Conservation (phyloP, 257 asterid genomes). For the Henckelia pumila region DNA sequence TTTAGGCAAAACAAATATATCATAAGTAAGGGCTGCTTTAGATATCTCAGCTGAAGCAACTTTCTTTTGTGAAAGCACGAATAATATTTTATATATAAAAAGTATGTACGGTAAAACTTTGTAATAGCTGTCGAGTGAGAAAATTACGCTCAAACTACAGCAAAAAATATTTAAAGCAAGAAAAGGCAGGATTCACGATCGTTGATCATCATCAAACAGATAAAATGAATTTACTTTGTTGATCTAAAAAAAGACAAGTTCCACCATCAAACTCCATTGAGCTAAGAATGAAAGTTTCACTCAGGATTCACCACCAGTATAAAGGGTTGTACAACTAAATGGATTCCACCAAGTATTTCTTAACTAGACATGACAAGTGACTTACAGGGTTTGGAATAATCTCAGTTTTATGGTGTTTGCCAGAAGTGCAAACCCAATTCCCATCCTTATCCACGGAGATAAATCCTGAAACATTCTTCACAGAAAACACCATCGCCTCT, state of each 20-base stretch:
- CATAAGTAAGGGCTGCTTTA: neutral
- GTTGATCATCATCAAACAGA: too few relatives aligned
- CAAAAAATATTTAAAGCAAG: neutral
- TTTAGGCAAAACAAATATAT: neutral
- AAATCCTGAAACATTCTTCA: conserved; percentile 59
- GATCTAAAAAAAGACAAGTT: too few relatives aligned
- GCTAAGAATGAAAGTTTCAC: neutral
- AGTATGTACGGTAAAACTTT: neutral
- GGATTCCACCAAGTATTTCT: neutral
- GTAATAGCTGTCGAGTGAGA: neutral
- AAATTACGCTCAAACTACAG: neutral
- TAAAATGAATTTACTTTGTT: neutral
- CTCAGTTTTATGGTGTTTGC: conserved; percentile 44
- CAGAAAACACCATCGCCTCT: conserved; percentile 67
- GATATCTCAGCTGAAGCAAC: neutral
- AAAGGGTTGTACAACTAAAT: neutral
- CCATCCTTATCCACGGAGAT: conserved; percentile 69
- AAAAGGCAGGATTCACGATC: neutral
- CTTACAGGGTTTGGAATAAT: conserved; percentile 64
- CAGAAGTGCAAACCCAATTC: conserved; percentile 63
- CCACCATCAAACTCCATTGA: neutral
- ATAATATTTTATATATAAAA: neutral
- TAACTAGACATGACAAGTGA: conserved; percentile 21
- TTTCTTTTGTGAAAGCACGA: neutral
- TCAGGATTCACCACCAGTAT: neutral